Percentiles rank a stretch among this genome's conserved stretches.
phyloP scores from a whole-genome alignment of 495 filamentous ascomycete genomes.

The Penicillium lividum region DNA sequence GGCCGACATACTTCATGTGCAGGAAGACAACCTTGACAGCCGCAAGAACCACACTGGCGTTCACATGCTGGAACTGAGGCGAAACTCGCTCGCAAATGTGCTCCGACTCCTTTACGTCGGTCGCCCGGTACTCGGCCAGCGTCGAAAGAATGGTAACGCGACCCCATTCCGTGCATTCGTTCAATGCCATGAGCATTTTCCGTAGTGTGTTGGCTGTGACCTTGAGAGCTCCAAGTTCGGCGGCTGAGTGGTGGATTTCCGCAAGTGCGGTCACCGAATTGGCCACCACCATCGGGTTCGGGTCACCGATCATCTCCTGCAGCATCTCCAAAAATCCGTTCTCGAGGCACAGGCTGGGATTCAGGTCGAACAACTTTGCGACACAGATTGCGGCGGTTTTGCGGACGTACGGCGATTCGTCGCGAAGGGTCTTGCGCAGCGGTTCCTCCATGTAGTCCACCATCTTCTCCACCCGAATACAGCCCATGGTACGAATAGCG shows the following conservation, averaged over 20 bases:
- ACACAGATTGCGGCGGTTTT: conserved; percentile 98
- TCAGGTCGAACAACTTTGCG: conserved; percentile 95
- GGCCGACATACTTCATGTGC: conserved; percentile 84
- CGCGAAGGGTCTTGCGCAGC: conserved; percentile 89
- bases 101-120: conserved; percentile 92
- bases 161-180: conserved; percentile 99
- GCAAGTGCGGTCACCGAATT: conserved; percentile 92
- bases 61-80: conserved; percentile 98
- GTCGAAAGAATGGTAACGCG: conserved; percentile 90
- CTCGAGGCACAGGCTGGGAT: conserved; percentile 87
- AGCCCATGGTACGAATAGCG: conserved; percentile 98
- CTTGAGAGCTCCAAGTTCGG: conserved; percentile 83
- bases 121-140: conserved; percentile 81
- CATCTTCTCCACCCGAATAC: conserved; percentile 98
- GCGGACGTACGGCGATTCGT: conserved; percentile 97
- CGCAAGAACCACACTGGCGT: conserved; percentile 92
- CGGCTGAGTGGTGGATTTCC: conserved; percentile 87
- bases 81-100: conserved; percentile 97
- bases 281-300: conserved; percentile 98
- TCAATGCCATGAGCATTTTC: conserved; percentile 94
- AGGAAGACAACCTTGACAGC: conserved; percentile 98
- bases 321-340: conserved; percentile 96
- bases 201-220: conserved; percentile 81
- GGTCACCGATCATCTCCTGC: conserved; percentile 94
- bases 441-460: conserved; percentile 99